Evolutionary conservation across 306 rosid genomes (phyloP).

Genomic region (Rosa rugosa): DNA sequence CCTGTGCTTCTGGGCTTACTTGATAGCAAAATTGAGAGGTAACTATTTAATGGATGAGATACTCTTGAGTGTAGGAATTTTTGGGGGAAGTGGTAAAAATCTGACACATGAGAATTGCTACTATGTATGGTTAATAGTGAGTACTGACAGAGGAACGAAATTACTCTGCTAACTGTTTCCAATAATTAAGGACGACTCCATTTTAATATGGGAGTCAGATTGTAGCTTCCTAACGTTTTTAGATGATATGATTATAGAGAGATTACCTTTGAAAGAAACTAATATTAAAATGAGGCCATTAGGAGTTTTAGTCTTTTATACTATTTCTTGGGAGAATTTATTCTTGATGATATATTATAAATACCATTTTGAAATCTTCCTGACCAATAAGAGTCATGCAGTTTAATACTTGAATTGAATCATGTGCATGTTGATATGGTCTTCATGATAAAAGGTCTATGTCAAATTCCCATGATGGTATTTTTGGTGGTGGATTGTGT

Average conservation of each 20-base stretch:
- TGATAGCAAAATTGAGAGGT: slow-evolving; percentile 87
- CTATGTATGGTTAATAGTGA: background rate
- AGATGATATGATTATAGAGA: background rate
- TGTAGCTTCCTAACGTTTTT: background rate
- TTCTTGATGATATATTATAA: background rate
- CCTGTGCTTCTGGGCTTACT: slow-evolving; percentile 87
- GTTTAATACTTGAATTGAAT: background rate
- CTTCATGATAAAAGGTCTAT: background rate
- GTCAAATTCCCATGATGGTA: background rate
- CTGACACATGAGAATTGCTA: background rate
- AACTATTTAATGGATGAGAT: slow-evolving; percentile 26
- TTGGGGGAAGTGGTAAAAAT: background rate
- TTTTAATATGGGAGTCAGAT: background rate
- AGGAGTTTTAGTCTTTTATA: background rate
- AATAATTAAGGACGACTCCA: background rate
- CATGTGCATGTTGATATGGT: background rate
- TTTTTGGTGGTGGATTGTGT: slow-evolving; percentile 8
- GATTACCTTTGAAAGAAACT: background rate
- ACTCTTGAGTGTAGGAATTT: background rate
- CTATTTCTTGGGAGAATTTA: background rate
- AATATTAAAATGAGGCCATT: background rate
- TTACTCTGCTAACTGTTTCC: slow-evolving; percentile 1
- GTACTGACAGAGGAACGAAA: background rate
- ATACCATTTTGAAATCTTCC: background rate
- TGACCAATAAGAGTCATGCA: background rate